A percentile compares a stretch with the other conserved stretches of the same genome.
Conservation (phyloP, 306 rosid genomes). For the Ormosia semicastrata region DNA sequence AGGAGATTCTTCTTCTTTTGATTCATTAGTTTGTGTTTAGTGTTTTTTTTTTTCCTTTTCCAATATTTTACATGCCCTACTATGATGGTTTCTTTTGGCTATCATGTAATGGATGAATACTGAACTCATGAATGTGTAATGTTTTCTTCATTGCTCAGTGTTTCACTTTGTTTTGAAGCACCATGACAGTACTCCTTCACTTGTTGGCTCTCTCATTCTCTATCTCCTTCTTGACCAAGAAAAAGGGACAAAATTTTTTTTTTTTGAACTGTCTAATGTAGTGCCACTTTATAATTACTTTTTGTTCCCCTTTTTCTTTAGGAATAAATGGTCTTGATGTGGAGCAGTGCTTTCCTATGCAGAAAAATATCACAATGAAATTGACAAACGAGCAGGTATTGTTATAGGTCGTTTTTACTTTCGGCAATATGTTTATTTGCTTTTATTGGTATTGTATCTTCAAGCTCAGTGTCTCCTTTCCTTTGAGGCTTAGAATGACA, state of each 20-base stretch:
- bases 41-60: not conserved
- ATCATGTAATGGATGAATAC: constrained; percentile 10
- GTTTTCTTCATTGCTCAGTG: constrained; percentile 13
- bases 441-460: no score
- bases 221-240: not conserved
- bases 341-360: no score
- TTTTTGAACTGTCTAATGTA: not conserved
- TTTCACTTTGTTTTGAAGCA: constrained; percentile 18
- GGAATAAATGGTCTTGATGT: no score
- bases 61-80: not conserved
- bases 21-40: not conserved
- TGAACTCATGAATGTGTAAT: not conserved
- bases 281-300: no score
- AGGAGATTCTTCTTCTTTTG: not conserved
- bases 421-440: no score
- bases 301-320: no score
- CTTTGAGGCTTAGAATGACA: no score
- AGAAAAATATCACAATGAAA: no score
- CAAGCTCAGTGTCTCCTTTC: no score
- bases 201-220: constrained; percentile 1
- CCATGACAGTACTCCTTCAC: not conserved
- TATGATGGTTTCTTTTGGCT: constrained; percentile 21
- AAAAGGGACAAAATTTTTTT: not conserved
- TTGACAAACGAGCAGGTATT: no score
- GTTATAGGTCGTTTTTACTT: no score